These are phyloP conservation scores for Onygena corvina DNA, from an alignment of 2,329 filamentous ascomycete genomes.

Conservation along the genomic window DNA sequence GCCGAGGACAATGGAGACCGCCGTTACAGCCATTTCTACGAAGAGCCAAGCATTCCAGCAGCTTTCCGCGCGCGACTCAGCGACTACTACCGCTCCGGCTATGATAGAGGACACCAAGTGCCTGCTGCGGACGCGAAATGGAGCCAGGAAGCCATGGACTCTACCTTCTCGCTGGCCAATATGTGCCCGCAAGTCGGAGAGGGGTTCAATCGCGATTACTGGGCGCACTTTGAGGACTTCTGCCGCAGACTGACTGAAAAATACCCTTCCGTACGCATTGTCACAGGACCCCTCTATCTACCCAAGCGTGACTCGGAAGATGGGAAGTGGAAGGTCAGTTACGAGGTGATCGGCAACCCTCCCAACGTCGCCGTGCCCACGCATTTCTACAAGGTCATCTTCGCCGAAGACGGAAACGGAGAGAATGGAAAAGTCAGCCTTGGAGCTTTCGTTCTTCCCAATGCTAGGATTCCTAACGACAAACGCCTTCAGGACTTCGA, in stretches of 20 bases:
- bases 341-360: slow-evolving; percentile 89
- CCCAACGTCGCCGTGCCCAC: slow-evolving; percentile 93
- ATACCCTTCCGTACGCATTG: slow-evolving; percentile 80
- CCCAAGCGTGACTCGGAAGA: slow-evolving; percentile 69
- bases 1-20: slow-evolving; percentile 64
- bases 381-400: slow-evolving; percentile 99
- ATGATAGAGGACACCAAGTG: slow-evolving; percentile 93
- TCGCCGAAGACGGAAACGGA: slow-evolving; percentile 66
- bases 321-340: slow-evolving; percentile 88
- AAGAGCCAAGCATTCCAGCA: slow-evolving; percentile 67
- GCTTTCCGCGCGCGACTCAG: slow-evolving; percentile 81
- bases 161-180: slow-evolving; percentile 84
- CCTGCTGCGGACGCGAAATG: slow-evolving; percentile 94
- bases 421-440: slow-evolving; percentile 64
- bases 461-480: slow-evolving; percentile 73
- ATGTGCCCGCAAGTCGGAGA: slow-evolving; percentile 98
- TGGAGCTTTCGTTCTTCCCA: slow-evolving; percentile 89
- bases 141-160: slow-evolving; percentile 88
- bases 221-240: slow-evolving; percentile 97
- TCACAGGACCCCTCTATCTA: slow-evolving; percentile 88
- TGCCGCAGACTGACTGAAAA: slow-evolving; percentile 67
- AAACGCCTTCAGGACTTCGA: slow-evolving; percentile 87
- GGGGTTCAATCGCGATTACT: slow-evolving; percentile 98
- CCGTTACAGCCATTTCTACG: slow-evolving; percentile 67
- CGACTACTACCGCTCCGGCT: slow-evolving; percentile 91